Base-by-base conservation (phyloP, 495 filamentous ascomycete species). In the Recurvomyces mirabilis region DNA sequence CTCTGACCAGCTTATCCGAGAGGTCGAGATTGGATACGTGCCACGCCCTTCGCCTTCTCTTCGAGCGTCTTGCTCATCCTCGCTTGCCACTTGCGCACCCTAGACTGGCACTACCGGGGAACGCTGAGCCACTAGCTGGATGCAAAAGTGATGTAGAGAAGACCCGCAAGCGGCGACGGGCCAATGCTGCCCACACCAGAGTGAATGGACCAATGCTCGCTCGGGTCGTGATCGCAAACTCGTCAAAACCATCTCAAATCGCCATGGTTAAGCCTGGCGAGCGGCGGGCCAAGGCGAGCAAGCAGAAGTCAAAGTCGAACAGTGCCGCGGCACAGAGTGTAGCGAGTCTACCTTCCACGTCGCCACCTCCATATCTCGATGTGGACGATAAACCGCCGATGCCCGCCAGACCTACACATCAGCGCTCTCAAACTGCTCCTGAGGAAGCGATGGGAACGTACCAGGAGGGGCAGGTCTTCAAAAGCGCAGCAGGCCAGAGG, bases 1-100 rank as follows among this genome's bases (percentile, higher is more conserved):
- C 59, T 1, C 42, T 66, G 14, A 64, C 61, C 4, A 51, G 41
- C 18, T 53, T 66, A 13, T 64, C 63, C 9, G 60, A 66, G 35
- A 44, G 45, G 2, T 62, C 63, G 7, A 44, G 63, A 5, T 32
- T 40, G 1, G 64, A 66, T 23, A 62, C 58, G 10, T 41, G 65
- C 26, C 43, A 53, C 4, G 49, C 63, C 2, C 35, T 66, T 20
- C 49, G 54, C 14, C 46, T 57, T 10, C 50, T 66, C 24, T 61
- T 58, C 31, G 7, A 29, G 26, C 26, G n/a, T 7, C 26, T 29
- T 7, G 26, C 26, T 29, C 26, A 7, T 29, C 26, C 26, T 10
- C 20, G 46, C 26, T 14, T 44, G 30, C 21, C 46, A 51, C 14
- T 14, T 48, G 22, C 43, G 20, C 12, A 18, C 35, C 22, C 43